phyloP scores from a whole-genome alignment of 2,329 filamentous ascomycete genomes.

The Colletotrichum nymphaeae region DNA sequence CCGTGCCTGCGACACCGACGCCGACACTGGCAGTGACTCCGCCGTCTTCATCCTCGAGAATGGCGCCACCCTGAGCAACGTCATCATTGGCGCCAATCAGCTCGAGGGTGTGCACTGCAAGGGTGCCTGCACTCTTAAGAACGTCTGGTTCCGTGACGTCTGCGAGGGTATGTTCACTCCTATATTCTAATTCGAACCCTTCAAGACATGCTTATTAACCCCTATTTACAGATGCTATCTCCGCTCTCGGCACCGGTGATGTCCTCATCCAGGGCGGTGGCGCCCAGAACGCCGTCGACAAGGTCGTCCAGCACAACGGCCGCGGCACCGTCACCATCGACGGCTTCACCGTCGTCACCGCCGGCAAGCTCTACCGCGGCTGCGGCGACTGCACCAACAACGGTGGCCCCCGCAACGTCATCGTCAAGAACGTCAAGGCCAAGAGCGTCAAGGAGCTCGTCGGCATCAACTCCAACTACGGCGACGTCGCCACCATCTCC shows the following conservation, averaged over 20 bases:
- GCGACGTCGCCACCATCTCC: constrained; percentile 39
- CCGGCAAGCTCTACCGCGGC: constrained; percentile 56
- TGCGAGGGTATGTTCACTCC: constrained; percentile 45
- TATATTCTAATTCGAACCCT: rapidly evolving
- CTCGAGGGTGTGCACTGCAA: constrained; percentile 63
- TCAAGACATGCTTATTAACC: background rate
- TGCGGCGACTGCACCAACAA: constrained; percentile 54
- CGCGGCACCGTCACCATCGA: constrained; percentile 43
- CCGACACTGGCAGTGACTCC: constrained; percentile 37
- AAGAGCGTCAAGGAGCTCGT: constrained; percentile 46
- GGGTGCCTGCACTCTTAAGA: constrained; percentile 54
- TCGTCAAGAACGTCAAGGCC: constrained; percentile 35
- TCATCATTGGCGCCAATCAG: constrained; percentile 64
- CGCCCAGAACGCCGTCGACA: constrained; percentile 46
- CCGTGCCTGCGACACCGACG: constrained; percentile 36
- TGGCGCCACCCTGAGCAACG: constrained; percentile 62
- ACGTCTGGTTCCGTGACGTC: constrained; percentile 53
- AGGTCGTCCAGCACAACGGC: constrained; percentile 49
- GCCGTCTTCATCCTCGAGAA: constrained; percentile 64
- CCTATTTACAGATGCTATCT: constrained; percentile 16
- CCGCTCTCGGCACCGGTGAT: constrained; percentile 27
- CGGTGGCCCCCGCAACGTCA: constrained; percentile 32
- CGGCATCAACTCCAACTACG: constrained; percentile 54
- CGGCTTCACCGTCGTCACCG: constrained; percentile 51
- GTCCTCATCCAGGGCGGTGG: constrained; percentile 45